Evolutionary conservation across 2,329 filamentous ascomycete genomes (phyloP).

Genomic region (Lasiodiplodia sp.): DNA sequence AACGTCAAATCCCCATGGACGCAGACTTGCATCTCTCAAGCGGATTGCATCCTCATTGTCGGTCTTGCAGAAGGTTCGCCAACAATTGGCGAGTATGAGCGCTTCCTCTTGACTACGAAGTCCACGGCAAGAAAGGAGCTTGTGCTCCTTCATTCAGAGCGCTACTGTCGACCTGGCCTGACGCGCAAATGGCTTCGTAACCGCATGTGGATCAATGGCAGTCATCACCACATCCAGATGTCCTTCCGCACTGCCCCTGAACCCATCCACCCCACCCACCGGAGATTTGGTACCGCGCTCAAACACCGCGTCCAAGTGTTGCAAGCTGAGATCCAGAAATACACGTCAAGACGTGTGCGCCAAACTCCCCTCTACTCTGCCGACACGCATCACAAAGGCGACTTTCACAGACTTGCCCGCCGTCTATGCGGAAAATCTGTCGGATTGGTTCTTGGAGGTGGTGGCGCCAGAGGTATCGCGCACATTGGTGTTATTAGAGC

Average conservation of each 20-base stretch:
- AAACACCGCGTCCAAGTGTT: constrained; percentile 94
- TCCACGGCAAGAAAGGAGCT: constrained; percentile 94
- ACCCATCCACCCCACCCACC: constrained; percentile 75
- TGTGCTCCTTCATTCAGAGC: constrained; percentile 86
- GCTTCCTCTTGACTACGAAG: constrained; percentile 95
- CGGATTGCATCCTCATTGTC: constrained; percentile 93
- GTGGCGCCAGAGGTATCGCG: constrained; percentile 88
- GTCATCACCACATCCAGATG: constrained; percentile 98
- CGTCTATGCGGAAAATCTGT: constrained; percentile 93
- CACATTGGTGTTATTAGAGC: constrained; percentile 95
- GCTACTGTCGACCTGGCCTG: constrained; percentile 83
- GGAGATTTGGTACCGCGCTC: constrained; percentile 81
- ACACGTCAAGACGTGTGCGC: constrained; percentile 90
- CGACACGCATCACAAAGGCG: constrained; percentile 92
- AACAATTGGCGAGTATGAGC: constrained; percentile 92
- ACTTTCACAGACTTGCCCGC: constrained; percentile 91
- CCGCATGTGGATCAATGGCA: constrained; percentile 96
- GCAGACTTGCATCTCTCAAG: constrained; percentile 95
- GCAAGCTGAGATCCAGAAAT: constrained; percentile 97
- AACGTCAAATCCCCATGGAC: constrained; percentile 98
- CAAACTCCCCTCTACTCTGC: constrained; percentile 89
- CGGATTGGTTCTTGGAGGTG: constrained; percentile 90
- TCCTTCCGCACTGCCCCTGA: constrained; percentile 78
- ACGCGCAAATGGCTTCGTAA: constrained; percentile 88
- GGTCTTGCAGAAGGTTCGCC: constrained; percentile 90